phyloP scores from a whole-genome alignment of 148 eudicot genomes.

The Pouteria glomerata region DNA sequence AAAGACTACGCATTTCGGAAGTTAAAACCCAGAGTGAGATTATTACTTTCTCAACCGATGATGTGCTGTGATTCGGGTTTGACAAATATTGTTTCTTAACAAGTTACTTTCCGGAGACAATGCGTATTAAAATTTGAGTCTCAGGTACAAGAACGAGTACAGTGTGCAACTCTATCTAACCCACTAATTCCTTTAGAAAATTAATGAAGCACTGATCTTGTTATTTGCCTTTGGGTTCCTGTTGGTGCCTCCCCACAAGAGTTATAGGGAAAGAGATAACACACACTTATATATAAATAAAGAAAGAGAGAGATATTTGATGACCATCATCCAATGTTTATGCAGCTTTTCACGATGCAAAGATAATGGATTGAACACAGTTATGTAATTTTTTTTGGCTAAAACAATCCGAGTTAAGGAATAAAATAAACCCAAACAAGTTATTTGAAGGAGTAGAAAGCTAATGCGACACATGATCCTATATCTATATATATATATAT shows the following conservation, averaged over 20 bases:
- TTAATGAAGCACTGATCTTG: not conserved
- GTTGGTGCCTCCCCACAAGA: not conserved
- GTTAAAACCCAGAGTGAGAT: too few relatives aligned
- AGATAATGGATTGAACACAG: slow-evolving; percentile 12
- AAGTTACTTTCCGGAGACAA: not conserved
- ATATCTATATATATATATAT: too few relatives aligned
- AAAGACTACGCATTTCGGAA: too few relatives aligned
- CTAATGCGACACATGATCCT: too few relatives aligned
- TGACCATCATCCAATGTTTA: not conserved
- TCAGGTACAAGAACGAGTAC: not conserved
- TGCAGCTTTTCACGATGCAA: slow-evolving; percentile 1
- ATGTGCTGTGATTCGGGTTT: too few relatives aligned
- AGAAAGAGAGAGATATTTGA: not conserved
- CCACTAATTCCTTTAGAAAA: slow-evolving; percentile 1
- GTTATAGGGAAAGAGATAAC: not conserved
- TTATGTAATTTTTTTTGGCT: not conserved
- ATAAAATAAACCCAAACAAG: not conserved
- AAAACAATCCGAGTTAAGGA: not conserved
- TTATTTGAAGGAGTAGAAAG: not conserved
- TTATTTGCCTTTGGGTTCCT: not conserved
- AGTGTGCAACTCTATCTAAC: not conserved
- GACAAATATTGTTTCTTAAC: too few relatives aligned
- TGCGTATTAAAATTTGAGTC: not conserved
- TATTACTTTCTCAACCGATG: too few relatives aligned
- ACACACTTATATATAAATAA: too few relatives aligned